These are phyloP conservation scores for Asterophora lycoperdoides DNA, from an alignment of 768 basidiomycete species.

Conservation along the genomic window DNA sequence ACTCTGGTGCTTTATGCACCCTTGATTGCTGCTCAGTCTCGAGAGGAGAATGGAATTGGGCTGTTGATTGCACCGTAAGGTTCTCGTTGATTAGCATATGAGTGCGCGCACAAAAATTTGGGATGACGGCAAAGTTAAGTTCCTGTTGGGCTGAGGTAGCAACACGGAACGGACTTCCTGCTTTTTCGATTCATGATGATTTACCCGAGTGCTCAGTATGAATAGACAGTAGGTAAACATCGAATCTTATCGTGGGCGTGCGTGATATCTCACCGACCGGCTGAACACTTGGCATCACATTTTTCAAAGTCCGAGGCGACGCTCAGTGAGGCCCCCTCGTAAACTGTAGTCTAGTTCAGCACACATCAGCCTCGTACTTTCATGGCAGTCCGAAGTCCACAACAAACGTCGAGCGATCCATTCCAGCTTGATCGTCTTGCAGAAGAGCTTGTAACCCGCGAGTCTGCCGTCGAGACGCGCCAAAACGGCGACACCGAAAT, in stretches of 20 bases:
- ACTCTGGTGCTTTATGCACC: not conserved
- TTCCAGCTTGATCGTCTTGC: slow-evolving; percentile 69
- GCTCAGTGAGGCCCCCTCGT: too few relatives aligned
- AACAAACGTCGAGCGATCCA: slow-evolving; percentile 40
- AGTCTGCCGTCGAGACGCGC: slow-evolving; percentile 24
- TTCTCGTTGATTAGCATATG: not conserved
- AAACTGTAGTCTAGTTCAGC: not conserved
- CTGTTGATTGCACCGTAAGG: not conserved
- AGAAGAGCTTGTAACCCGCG: slow-evolving; percentile 62
- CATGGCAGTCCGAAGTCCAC: slow-evolving; percentile 9
- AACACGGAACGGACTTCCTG: not conserved
- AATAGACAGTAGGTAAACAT: too few relatives aligned
- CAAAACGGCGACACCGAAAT: slow-evolving; percentile 16
- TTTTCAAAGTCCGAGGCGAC: too few relatives aligned
- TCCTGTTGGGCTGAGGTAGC: not conserved
- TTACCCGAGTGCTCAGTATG: too few relatives aligned
- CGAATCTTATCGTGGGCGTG: too few relatives aligned
- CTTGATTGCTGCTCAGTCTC: not conserved
- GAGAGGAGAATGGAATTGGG: not conserved
- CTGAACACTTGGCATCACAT: too few relatives aligned
- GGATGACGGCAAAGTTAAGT: not conserved
- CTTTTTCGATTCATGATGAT: not conserved
- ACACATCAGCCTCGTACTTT: not conserved
- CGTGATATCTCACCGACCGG: too few relatives aligned
- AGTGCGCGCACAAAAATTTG: too few relatives aligned